Evolutionary conservation across 306 rosid genomes (phyloP).

Genomic region (Begonia masoniana): DNA sequence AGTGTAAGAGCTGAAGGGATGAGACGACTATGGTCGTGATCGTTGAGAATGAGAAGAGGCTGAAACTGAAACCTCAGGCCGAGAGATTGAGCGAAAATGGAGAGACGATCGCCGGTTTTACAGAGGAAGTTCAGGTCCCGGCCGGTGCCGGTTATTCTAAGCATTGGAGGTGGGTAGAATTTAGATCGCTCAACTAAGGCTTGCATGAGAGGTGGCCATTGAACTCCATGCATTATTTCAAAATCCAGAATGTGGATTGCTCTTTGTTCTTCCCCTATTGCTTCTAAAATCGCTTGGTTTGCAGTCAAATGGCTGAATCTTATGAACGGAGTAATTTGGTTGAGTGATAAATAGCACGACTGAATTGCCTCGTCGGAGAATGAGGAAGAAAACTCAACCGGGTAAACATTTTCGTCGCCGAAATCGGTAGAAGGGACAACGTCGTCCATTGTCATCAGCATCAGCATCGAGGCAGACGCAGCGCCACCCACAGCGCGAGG

Average conservation of each 20-base stretch:
- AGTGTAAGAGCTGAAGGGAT: slow-evolving; percentile 12
- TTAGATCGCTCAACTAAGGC: slow-evolving; percentile 35
- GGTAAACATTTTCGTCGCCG: background rate
- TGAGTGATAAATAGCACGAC: slow-evolving; percentile 33
- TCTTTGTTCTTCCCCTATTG: slow-evolving; percentile 19
- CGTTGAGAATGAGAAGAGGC: slow-evolving; percentile 19
- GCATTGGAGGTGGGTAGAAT: slow-evolving; percentile 22
- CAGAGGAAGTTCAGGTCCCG: slow-evolving; percentile 20
- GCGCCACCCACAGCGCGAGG: background rate
- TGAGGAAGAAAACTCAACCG: background rate
- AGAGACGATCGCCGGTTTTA: slow-evolving; percentile 37
- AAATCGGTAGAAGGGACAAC: background rate
- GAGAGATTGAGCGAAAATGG: slow-evolving; percentile 29
- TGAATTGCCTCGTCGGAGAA: slow-evolving; percentile 8
- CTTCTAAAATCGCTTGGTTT: slow-evolving; percentile 44
- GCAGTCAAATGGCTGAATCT: slow-evolving; percentile 41
- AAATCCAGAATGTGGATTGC: slow-evolving; percentile 39
- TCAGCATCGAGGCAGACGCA: slow-evolving; percentile 2
- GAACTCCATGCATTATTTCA: slow-evolving; percentile 46
- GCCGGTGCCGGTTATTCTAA: slow-evolving; percentile 44
- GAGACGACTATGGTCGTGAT: slow-evolving; percentile 4
- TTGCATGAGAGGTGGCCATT: slow-evolving; percentile 57
- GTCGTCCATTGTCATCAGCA: background rate
- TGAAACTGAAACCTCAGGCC: slow-evolving; percentile 37
- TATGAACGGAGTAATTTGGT: slow-evolving; percentile 41